Evolutionary conservation across 495 filamentous ascomycete species (phyloP).

Genomic region (Paragyromitra xinjiangensis): DNA sequence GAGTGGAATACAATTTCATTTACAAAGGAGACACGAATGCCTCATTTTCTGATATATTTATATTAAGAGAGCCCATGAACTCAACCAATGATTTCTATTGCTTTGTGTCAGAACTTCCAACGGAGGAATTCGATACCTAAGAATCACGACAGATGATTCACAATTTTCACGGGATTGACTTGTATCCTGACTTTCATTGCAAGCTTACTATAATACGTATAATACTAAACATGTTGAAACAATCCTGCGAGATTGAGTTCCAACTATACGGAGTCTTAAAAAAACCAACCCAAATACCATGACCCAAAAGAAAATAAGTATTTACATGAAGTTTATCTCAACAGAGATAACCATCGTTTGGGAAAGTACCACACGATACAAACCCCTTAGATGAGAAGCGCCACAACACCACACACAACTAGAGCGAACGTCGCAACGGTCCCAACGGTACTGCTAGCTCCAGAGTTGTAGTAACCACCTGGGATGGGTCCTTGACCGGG

Average conservation of each 20-base stretch:
- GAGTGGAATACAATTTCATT: no score
- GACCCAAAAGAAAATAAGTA: neutral
- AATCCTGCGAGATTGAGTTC: constrained; percentile 22
- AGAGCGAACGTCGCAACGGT: constrained; percentile 18
- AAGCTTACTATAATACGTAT: constrained; percentile 17
- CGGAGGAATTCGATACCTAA: no score
- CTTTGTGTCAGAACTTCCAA: no score
- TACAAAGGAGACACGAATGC: no score
- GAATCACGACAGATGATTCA: neutral
- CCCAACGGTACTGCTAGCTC: constrained; percentile 4
- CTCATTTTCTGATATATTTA: no score
- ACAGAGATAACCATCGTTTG: neutral
- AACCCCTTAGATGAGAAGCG: constrained; percentile 15
- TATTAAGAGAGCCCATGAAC: no score
- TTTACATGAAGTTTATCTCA: neutral
- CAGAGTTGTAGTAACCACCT: constrained; percentile 35
- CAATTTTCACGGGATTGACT: neutral
- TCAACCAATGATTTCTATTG: no score
- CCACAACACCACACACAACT: constrained; percentile 11
- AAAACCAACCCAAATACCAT: neutral
- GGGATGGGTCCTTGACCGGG: neutral
- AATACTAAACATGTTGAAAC: constrained; percentile 11
- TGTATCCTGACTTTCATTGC: constrained; percentile 27
- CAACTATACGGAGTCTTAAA: constrained; percentile 4
- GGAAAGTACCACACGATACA: neutral